These are phyloP conservation scores for Colletotrichum spinosum DNA, from an alignment of 2,329 filamentous ascomycete species.

Conservation along the genomic window DNA sequence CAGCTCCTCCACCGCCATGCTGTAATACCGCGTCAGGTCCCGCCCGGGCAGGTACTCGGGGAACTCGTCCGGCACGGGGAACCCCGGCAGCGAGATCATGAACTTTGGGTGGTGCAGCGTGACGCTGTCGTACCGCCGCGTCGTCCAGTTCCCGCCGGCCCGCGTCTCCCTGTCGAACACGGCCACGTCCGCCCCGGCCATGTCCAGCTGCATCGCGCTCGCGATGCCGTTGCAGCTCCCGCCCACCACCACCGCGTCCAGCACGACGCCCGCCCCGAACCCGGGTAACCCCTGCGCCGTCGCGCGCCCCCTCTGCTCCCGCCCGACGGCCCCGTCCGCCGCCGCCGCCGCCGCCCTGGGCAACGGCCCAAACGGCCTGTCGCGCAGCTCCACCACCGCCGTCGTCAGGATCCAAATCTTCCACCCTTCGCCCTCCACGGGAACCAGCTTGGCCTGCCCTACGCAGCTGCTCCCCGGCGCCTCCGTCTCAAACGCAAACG, in stretches of 20 bases:
- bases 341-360: neutral
- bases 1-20: slow-evolving; percentile 20
- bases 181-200: slow-evolving; percentile 6
- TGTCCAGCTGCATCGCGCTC: slow-evolving; percentile 25
- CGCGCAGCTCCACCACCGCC: slow-evolving; percentile 3
- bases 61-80: slow-evolving; percentile 20
- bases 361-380: slow-evolving; percentile 4
- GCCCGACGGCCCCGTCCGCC: neutral
- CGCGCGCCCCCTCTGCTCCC: slow-evolving; percentile 8
- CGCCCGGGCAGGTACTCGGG: neutral
- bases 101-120: slow-evolving; percentile 18
- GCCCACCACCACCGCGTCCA: slow-evolving; percentile 27
- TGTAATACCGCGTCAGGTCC: slow-evolving; percentile 14
- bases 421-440: neutral
- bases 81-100: slow-evolving; percentile 26
- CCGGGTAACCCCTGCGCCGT: slow-evolving; percentile 22
- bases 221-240: slow-evolving; percentile 33
- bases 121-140: slow-evolving; percentile 17
- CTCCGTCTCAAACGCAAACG: slow-evolving; percentile 20
- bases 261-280: neutral
- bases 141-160: slow-evolving; percentile 29
- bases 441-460: slow-evolving; percentile 17
- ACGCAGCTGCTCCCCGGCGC: neutral
- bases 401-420: slow-evolving; percentile 21
- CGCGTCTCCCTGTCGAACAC: slow-evolving; percentile 14